phyloP scores from a whole-genome alignment of 225 moss, liverwort and hornwort genomes.

The Pseudoscleropodium purum region DNA sequence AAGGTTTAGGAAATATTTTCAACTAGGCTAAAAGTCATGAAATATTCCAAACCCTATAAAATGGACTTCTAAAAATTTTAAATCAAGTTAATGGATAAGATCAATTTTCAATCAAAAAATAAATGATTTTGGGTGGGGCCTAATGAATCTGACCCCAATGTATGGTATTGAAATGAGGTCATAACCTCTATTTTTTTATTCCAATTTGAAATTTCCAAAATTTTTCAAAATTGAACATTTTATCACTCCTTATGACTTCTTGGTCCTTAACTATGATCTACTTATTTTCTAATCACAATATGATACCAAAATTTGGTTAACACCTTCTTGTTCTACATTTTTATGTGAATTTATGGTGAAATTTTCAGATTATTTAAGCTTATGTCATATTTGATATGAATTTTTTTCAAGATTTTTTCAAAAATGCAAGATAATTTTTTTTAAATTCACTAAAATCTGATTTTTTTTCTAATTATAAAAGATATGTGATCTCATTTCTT shows the following conservation, averaged over 20 bases:
- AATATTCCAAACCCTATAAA: no score
- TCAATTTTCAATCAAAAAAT: no score
- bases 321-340: background rate
- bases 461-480: background rate
- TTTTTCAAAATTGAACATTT: background rate
- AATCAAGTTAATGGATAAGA: no score
- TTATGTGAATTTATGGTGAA: background rate
- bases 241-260: accelerated
- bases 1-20: no score
- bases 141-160: no score
- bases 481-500: accelerated
- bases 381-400: background rate
- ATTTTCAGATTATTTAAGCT: background rate
- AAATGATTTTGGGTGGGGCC: no score
- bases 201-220: background rate
- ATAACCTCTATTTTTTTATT: background rate
- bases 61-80: no score
- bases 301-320: background rate
- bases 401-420: background rate
- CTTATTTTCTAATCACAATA: background rate
- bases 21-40: no score
- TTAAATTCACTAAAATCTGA: background rate
- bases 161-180: background rate
- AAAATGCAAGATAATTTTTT: background rate
- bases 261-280: background rate